phyloP scores from a whole-genome alignment of 495 filamentous ascomycete genomes.

The Entonaema liquescens region DNA sequence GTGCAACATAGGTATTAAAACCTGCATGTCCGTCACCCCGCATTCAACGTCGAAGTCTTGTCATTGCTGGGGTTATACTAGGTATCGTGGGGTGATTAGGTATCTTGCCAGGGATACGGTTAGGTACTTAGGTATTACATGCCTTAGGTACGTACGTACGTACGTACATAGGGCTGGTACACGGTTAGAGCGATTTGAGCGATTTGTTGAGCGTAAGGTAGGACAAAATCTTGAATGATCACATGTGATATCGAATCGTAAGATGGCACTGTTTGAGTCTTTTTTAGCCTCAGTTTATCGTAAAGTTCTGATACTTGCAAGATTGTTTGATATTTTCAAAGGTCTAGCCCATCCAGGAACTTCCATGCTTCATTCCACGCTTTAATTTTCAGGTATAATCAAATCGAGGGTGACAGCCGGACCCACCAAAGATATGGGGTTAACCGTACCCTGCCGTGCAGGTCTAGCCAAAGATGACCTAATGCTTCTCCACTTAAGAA shows the following conservation, averaged over 20 bases:
- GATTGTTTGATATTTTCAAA: conserved; percentile 15
- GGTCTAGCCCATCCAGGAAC: background rate
- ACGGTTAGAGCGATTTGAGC: conserved; percentile 24
- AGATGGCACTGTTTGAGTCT: conserved; percentile 15
- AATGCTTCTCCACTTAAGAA: background rate
- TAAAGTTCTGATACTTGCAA: conserved; percentile 6
- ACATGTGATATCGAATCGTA: conserved; percentile 25
- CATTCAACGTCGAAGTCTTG: conserved; percentile 25
- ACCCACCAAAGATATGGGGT: conserved; percentile 29
- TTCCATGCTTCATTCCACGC: background rate
- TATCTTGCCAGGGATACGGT: background rate
- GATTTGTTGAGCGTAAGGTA: conserved; percentile 27
- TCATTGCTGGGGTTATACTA: conserved; percentile 1
- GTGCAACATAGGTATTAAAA: conserved; percentile 3
- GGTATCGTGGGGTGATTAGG: conserved; percentile 32
- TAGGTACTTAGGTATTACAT: no score
- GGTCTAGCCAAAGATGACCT: conserved; percentile 14
- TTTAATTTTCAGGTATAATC: conserved; percentile 2
- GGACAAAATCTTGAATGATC: conserved; percentile 1
- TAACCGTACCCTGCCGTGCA: conserved; percentile 19
- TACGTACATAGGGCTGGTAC: conserved; percentile 22
- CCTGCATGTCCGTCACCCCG: conserved; percentile 33
- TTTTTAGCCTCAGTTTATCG: conserved; percentile 11
- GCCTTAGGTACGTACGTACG: background rate
- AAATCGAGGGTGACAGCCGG: conserved; percentile 14